phyloP scores from a whole-genome alignment of 352 stramenopile species.

The Pythium periplocum region DNA sequence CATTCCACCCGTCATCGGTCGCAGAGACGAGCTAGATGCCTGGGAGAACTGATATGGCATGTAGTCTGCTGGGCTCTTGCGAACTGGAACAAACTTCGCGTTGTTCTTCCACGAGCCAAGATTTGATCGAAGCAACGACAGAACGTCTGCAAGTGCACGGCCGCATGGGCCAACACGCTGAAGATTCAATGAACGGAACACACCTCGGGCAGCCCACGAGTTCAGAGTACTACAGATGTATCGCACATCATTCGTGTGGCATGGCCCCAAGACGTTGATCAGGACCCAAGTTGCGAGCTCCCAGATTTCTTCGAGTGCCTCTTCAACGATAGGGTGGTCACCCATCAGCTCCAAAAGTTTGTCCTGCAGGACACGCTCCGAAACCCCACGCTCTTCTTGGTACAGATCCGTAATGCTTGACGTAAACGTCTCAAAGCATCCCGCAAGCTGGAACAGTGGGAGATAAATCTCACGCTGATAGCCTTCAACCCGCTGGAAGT shows the following conservation, averaged over 20 bases:
- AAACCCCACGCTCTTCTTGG: conserved; percentile 47
- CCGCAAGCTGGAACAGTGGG: conserved; percentile 96
- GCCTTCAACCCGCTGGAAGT: conserved; percentile 94
- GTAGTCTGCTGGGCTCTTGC: conserved; percentile 81
- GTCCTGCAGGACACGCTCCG: conserved; percentile 72
- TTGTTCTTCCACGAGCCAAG: conserved; percentile 57
- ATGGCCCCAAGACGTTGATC: conserved; percentile 91
- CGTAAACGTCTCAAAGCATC: conserved; percentile 93
- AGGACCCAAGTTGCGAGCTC: conserved; percentile 95
- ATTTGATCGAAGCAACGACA: conserved; percentile 67
- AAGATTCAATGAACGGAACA: conserved; percentile 76
- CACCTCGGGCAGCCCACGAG: conserved; percentile 69
- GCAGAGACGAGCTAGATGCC: conserved; percentile 18
- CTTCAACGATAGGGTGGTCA: conserved; percentile 80
- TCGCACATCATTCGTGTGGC: conserved; percentile 93
- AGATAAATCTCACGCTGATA: conserved; percentile 98
- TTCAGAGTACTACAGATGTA: conserved; percentile 85
- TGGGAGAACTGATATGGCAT: conserved; percentile 81
- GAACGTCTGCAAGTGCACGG: conserved; percentile 61
- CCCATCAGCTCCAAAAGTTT: conserved; percentile 77
- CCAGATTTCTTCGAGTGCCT: conserved; percentile 96
- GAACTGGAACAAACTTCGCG: conserved; percentile 77
- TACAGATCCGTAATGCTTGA: conserved; percentile 72
- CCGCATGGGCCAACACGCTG: conserved; percentile 63
- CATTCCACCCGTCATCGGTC: conserved; percentile 37